Evolutionary conservation across 2,329 filamentous ascomycete species (phyloP), one percentile per base, ranked within the genome.

Genomic region (Sarocladiaceae sp.): DNA sequence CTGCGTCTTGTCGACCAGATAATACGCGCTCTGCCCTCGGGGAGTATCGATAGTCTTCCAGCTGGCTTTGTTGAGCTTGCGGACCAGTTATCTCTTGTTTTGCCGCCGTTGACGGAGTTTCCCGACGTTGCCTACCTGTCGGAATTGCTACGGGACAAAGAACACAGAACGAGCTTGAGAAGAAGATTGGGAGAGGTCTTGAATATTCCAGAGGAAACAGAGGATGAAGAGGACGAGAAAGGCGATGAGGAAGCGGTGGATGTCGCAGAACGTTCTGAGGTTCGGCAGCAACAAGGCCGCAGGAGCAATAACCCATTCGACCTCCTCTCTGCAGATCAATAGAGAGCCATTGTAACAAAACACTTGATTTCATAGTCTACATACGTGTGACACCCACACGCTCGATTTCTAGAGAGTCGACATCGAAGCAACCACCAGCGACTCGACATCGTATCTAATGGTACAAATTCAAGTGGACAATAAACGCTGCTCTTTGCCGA

Each of bases 1-100:
- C 55, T 85, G 1, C 70, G 79, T 16, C 43, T 31, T 9, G 33
- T 39, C 19, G 16, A 31, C 15, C 32, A 45, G 21, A 35, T 45
- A n/a, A 15, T 45, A 13, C 24, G 11, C 13, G 40, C 40, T 12
- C 11, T 43, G 27, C 40, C 40, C 7, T 3, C 26, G 21, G 27
- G 19, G 3, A 27, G 16, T n/a, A 6, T 43, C 18, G 29, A 34
- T 18, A 46, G 27, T 4, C 19, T 45, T 12, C 40, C 47, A 19
- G 46, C 50, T n/a, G 45, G 51, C n/a, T 18, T 12, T 26, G 37
- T n/a, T 5, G 18, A 18, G 3, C n/a, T 39, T 3, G 33, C 5
- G 18, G 33, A 33, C 3, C 23, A 40, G 10, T 13, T 33, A 15
- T 42, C 44, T 12, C 43, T 26, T 15, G 34, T 34, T 5, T 16